Percentiles rank a stretch among this genome's conserved stretches.
Evolutionary conservation across 164 flowering plant genomes (phyloP).

Genomic region (Magnolia sinica): DNA sequence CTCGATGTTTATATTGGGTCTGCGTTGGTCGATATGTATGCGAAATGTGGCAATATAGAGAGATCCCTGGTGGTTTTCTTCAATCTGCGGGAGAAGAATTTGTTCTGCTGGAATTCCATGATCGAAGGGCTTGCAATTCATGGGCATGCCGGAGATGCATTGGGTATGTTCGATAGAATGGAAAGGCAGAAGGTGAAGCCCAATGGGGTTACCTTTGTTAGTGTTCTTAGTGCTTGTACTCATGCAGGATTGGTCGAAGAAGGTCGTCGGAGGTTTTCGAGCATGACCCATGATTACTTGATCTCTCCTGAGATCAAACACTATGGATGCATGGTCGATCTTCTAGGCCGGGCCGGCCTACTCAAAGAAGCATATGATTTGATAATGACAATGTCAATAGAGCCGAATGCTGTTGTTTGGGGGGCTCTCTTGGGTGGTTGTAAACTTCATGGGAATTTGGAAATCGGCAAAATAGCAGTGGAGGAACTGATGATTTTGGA

Average conservation of each 20-base stretch:
- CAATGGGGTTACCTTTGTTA: slow-evolving; percentile 59
- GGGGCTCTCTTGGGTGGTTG: too few relatives aligned
- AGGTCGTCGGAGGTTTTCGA: slow-evolving; percentile 43
- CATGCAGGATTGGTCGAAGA: slow-evolving; percentile 74
- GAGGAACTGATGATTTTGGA: slow-evolving; percentile 6
- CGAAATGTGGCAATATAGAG: slow-evolving; percentile 74
- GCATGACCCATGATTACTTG: slow-evolving; percentile 46
- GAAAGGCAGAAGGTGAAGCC: slow-evolving; percentile 46
- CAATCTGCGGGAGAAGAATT: slow-evolving; percentile 49
- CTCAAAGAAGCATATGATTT: too few relatives aligned
- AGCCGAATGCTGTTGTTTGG: too few relatives aligned
- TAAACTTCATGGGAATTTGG: too few relatives aligned
- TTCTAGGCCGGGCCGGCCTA: slow-evolving; percentile 49
- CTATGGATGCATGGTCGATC: slow-evolving; percentile 85
- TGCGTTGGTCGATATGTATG: slow-evolving; percentile 84
- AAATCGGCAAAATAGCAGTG: too few relatives aligned
- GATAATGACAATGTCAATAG: too few relatives aligned
- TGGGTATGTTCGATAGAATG: slow-evolving; percentile 53
- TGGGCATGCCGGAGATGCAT: slow-evolving; percentile 59
- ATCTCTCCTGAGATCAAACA: slow-evolving; percentile 59
- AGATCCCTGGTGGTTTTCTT: slow-evolving; percentile 26
- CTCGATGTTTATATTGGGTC: slow-evolving; percentile 74
- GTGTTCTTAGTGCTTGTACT: slow-evolving; percentile 65
- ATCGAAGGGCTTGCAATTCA: slow-evolving; percentile 72
- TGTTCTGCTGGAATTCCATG: slow-evolving; percentile 71